Conservation (phyloP, 1,284 basidiomycete genomes). For the Malassezia obtusa region DNA sequence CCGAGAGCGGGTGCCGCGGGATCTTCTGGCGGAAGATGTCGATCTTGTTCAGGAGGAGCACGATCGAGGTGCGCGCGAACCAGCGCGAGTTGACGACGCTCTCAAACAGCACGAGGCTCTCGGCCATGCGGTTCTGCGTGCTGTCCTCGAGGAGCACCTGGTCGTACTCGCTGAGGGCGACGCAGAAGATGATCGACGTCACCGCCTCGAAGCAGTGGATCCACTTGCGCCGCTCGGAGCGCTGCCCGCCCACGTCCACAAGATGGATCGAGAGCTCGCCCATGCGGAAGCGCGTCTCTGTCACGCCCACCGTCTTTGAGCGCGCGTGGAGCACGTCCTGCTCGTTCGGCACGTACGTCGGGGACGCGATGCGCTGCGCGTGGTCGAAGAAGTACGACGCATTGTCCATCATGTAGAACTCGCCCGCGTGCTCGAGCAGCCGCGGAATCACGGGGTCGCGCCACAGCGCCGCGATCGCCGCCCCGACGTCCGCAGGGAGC, state of each 20-base stretch:
- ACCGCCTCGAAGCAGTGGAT: conserved; percentile 48
- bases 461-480: conserved; percentile 74
- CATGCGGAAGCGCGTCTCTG: conserved; percentile 60
- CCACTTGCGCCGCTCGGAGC: conserved; percentile 45
- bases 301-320: conserved; percentile 84
- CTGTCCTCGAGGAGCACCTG: conserved; percentile 41
- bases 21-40: conserved; percentile 90
- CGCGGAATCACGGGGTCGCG: conserved; percentile 76
- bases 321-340: conserved; percentile 79
- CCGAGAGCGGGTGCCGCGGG: conserved; percentile 63
- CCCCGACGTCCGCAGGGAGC: conserved; percentile 53
- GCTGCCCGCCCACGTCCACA: conserved; percentile 44
- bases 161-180: conserved; percentile 45
- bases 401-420: conserved; percentile 95
- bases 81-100: conserved; percentile 82
- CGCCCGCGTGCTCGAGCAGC: conserved; percentile 73
- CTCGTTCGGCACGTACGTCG: conserved; percentile 75
- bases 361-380: conserved; percentile 67
- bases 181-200: conserved; percentile 42
- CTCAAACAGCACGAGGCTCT: conserved; percentile 85
- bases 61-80: conserved; percentile 87
- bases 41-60: conserved; percentile 74
- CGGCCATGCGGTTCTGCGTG: conserved; percentile 76
- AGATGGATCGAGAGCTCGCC: conserved; percentile 49
- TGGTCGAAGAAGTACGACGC: conserved; percentile 86